Conservation (phyloP, 208 protist genomes). For the Giardia duodenalis region DNA sequence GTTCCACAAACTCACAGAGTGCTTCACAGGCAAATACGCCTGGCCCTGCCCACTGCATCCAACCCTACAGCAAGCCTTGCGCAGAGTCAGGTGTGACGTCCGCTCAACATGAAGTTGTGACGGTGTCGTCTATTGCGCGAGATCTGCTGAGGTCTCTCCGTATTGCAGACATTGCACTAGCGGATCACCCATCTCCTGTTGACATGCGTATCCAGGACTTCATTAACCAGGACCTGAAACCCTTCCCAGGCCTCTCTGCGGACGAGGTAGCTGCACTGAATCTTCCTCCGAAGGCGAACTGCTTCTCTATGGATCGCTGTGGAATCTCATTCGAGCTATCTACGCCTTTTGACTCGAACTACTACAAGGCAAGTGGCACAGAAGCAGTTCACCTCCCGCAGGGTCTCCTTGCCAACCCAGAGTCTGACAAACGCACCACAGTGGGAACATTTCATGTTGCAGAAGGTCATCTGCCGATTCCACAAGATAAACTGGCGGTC, state of each 20-base stretch:
- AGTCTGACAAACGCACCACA: constrained; percentile 45
- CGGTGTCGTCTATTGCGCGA: background rate
- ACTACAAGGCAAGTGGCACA: background rate
- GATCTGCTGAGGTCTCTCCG: background rate
- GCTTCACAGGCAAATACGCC: background rate
- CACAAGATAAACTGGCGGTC: constrained; percentile 45
- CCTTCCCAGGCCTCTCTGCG: background rate
- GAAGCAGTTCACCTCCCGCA: background rate
- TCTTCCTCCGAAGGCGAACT: background rate
- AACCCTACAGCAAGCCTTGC: background rate
- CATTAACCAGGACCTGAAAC: background rate
- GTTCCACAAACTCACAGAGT: too few relatives aligned
- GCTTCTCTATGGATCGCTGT: constrained; percentile 15
- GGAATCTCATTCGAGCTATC: constrained; percentile 9
- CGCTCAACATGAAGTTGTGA: background rate
- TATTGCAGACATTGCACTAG: background rate
- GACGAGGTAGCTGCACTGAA: background rate
- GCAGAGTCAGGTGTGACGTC: background rate
- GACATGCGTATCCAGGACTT: background rate
- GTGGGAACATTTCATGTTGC: constrained; percentile 48
- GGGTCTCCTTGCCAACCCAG: constrained; percentile 47
- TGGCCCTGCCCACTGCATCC: background rate
- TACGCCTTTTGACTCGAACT: constrained; percentile 1
- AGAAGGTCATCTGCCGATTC: constrained; percentile 38
- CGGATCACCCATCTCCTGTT: background rate